Percentiles rank a stretch among this genome's conserved stretches.
These are phyloP conservation scores for Tilletia horrida DNA, from an alignment of 1,284 basidiomycete genomes.

Conservation along the genomic window DNA sequence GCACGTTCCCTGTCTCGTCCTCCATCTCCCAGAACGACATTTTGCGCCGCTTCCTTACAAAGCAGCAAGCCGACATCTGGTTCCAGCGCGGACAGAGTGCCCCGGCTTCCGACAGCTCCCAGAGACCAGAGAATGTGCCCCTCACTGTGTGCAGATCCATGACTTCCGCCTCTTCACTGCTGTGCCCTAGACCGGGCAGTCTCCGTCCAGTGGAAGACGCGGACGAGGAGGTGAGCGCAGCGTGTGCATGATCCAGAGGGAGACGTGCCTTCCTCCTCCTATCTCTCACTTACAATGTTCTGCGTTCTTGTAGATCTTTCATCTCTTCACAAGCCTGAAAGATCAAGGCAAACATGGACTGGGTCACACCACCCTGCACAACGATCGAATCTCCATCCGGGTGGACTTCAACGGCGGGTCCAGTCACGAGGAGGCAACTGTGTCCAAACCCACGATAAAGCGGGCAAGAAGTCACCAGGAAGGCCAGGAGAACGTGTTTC, in stretches of 20 bases:
- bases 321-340: constrained; percentile 11
- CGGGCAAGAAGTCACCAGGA: neutral
- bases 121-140: too few species aligned
- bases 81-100: too few species aligned
- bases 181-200: neutral
- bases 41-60: too few species aligned
- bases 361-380: neutral
- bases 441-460: neutral
- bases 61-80: too few species aligned
- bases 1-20: too few species aligned
- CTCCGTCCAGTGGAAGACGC: constrained; percentile 8
- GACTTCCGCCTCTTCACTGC: neutral
- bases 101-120: too few species aligned
- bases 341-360: constrained; percentile 8
- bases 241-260: neutral
- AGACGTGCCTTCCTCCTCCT: neutral
- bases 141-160: too few species aligned
- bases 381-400: neutral
- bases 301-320: constrained; percentile 1
- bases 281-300: neutral
- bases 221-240: constrained; percentile 2
- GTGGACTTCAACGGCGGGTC: neutral
- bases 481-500: neutral
- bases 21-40: too few species aligned
- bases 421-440: neutral